Conservation (phyloP, 352 stramenopile species). For the Thalassiosira hispida region DNA sequence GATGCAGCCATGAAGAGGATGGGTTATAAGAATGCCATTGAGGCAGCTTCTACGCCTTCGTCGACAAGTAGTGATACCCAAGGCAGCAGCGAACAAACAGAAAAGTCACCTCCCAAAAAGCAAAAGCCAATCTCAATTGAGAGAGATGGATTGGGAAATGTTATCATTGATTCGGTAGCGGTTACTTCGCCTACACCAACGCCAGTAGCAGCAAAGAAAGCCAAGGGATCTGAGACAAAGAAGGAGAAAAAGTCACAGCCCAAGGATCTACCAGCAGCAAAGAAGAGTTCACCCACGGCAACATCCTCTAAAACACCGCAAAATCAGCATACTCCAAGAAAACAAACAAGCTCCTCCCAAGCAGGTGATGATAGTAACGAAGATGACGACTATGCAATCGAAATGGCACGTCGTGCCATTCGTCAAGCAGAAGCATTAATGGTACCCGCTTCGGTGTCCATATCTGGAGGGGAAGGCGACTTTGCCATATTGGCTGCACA, state of each 20-base stretch:
- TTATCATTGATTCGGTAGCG: conserved; percentile 44
- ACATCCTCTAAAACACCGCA: not conserved
- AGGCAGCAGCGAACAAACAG: not conserved
- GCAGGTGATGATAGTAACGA: too few relatives aligned
- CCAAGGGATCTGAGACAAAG: not conserved
- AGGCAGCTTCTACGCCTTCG: conserved; percentile 19
- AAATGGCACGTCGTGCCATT: conserved; percentile 45
- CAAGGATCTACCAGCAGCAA: not conserved
- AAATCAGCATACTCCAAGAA: not conserved
- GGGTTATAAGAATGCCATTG: conserved; percentile 45
- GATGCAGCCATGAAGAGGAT: conserved; percentile 49
- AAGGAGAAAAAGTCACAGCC: not conserved
- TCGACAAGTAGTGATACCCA: not conserved
- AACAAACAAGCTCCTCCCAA: not conserved
- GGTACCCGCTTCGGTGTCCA: too few relatives aligned
- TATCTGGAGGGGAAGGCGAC: conserved; percentile 51
- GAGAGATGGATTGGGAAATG: conserved; percentile 42
- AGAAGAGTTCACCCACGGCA: too few relatives aligned
- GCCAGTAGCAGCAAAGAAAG: not conserved
- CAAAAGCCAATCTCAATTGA: conserved; percentile 26
- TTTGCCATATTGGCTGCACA: conserved; percentile 50
- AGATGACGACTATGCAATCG: conserved; percentile 50
- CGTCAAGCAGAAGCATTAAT: conserved; percentile 49
- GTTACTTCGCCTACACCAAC: not conserved
- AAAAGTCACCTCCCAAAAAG: conserved; percentile 2